Evolutionary conservation across 768 basidiomycete species (phyloP).

Genomic region (Termitomyces sp.): DNA sequence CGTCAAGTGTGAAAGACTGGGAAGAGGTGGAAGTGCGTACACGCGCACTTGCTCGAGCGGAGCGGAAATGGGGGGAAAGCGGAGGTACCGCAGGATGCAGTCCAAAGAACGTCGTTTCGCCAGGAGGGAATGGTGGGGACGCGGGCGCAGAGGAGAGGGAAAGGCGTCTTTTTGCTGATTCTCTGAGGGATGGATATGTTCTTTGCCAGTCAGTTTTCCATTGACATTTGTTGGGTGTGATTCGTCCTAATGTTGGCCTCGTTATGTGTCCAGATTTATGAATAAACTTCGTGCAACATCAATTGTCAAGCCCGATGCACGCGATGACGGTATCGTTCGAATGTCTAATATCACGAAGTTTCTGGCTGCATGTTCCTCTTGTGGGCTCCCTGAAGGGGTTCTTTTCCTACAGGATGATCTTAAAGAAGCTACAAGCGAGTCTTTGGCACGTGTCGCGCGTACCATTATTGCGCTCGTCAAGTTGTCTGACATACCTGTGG

Average conservation of each 20-base stretch:
- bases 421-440: constrained; percentile 51
- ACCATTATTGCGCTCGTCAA: constrained; percentile 68
- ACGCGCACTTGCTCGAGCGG: constrained; percentile 55
- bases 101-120: constrained; percentile 33
- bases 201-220: constrained; percentile 75
- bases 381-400: constrained; percentile 57
- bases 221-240: not conserved
- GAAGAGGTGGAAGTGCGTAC: constrained; percentile 63
- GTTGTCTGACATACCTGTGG: constrained; percentile 49
- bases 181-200: constrained; percentile 78
- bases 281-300: constrained; percentile 67
- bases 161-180: constrained; percentile 64
- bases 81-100: constrained; percentile 31
- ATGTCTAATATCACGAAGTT: constrained; percentile 75
- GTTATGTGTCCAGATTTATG: constrained; percentile 48
- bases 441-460: constrained; percentile 64
- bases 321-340: constrained; percentile 61
- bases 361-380: constrained; percentile 65
- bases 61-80: constrained; percentile 73
- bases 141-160: constrained; percentile 71
- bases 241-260: constrained; percentile 2
- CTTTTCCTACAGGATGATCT: constrained; percentile 68
- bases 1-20: constrained; percentile 52
- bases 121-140: constrained; percentile 29
- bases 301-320: constrained; percentile 56